Evolutionary conservation across 2,329 filamentous ascomycete genomes (phyloP).

Genomic region (Aureobasidium sp.): DNA sequence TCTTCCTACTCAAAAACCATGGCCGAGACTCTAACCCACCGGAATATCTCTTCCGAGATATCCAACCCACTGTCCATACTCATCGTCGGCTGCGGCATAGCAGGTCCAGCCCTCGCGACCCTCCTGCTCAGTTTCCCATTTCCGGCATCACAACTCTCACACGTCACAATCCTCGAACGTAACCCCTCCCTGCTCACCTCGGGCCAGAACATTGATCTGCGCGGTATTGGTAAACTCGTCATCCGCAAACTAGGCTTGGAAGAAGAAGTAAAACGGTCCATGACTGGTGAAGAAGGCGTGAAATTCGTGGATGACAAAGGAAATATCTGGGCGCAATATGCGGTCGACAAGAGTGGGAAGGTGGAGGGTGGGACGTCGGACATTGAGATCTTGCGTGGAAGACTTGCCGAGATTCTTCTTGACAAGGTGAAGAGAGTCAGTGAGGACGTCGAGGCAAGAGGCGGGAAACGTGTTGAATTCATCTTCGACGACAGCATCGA

Average conservation of each 20-base stretch:
- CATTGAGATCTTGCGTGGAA: constrained; percentile 50
- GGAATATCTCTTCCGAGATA: too few species aligned
- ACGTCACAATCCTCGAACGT: constrained; percentile 41
- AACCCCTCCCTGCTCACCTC: constrained; percentile 33
- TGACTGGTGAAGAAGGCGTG: constrained; percentile 37
- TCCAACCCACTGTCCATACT: constrained; percentile 26
- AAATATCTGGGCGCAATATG: constrained; percentile 8
- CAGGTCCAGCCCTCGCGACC: constrained; percentile 33
- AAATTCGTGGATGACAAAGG: constrained; percentile 28
- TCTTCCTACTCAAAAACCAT: too few species aligned
- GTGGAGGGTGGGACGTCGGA: constrained; percentile 35
- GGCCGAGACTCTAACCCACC: too few species aligned
- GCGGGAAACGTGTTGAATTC: constrained; percentile 25
- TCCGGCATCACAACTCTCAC: constrained; percentile 23
- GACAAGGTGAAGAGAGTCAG: constrained; percentile 22
- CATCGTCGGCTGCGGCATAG: constrained; percentile 35
- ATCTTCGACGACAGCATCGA: constrained; percentile 26
- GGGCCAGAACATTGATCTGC: constrained; percentile 42
- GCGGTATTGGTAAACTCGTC: constrained; percentile 36
- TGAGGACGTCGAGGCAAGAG: constrained; percentile 20
- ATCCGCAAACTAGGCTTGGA: constrained; percentile 37
- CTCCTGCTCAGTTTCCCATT: constrained; percentile 26
- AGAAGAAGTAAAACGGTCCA: constrained; percentile 28
- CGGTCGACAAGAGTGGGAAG: constrained; percentile 24
- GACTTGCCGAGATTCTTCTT: constrained; percentile 42